A percentile compares a stretch with the other conserved stretches of the same genome.
Conservation (phyloP, 768 basidiomycete species). For the Suillus americanus region DNA sequence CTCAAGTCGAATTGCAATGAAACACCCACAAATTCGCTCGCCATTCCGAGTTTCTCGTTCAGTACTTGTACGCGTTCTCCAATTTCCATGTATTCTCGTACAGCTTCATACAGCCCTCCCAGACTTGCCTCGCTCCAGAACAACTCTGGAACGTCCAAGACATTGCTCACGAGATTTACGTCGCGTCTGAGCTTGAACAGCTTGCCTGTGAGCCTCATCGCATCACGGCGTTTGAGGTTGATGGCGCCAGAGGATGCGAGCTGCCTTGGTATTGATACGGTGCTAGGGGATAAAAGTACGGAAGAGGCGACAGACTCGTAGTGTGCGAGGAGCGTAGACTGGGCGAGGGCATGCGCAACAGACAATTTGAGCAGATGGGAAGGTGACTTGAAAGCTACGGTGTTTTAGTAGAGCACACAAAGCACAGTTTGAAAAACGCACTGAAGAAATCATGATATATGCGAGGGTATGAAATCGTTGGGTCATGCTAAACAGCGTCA, state of each 20-base stretch:
- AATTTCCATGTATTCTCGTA: conserved; percentile 94
- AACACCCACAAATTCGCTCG: conserved; percentile 84
- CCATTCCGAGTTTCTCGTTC: conserved; percentile 86
- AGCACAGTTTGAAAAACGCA: conserved; percentile 38
- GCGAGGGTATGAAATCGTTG: conserved; percentile 78
- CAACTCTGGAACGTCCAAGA: conserved; percentile 89
- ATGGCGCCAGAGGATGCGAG: conserved; percentile 78
- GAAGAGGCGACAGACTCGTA: conserved; percentile 79
- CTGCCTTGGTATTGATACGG: conserved; percentile 80
- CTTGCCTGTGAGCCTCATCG: conserved; percentile 81
- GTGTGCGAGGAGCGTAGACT: conserved; percentile 87
- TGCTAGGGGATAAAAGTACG: conserved; percentile 74
- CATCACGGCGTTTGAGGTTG: conserved; percentile 74
- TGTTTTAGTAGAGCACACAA: conserved; percentile 1
- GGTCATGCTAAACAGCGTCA: conserved; percentile 67
- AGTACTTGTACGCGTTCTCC: conserved; percentile 76
- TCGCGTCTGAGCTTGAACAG: conserved; percentile 88
- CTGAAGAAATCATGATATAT: conserved; percentile 98
- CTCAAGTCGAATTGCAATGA: neutral
- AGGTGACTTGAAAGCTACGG: conserved; percentile 82
- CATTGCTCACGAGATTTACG: conserved; percentile 89
- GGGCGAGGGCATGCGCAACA: conserved; percentile 92
- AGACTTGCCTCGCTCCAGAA: conserved; percentile 95
- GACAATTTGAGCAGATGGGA: conserved; percentile 90
- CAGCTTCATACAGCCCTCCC: conserved; percentile 87